Base-by-base conservation (phyloP, 352 stramenopile species). In the Phytophthora pluvialis region DNA sequence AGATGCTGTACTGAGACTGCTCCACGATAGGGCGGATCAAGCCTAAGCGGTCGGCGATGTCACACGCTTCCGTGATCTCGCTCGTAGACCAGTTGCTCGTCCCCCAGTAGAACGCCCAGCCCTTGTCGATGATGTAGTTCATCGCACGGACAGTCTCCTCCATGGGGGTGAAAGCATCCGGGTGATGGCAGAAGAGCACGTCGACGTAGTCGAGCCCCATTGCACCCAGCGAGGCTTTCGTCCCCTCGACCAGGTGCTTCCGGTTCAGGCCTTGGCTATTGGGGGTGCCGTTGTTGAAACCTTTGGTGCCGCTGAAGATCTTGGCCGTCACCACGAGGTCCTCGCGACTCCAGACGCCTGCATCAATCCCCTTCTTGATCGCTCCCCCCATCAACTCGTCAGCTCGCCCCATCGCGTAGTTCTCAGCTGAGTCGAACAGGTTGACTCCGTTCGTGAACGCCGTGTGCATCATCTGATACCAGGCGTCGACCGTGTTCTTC, bases 61-160 rank as follows among this genome's bases (percentile, higher is more conserved):
- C 68, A 36, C 73, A 80, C 13, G 82, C 83, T 44, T 90, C 75
- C 16, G 75, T 82, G 42, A 93, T 85, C 50, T 91, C 75, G 15
- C 28, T 16, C 2, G 45, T 12, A 5, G n/a, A n/a, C 45, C 45
- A 39, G 7, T 15, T 6, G 28, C 45, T 52, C 2, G 52, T 60
- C 16, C 52, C 39, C 52, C 52, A 60, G 52, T 60, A 60, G 29
- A 60, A 58, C 16, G 45, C 57, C 45, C 56, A 63, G 12, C 44
- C 45, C 15, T 57, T 35, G 5, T 64, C 13, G 13, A 64, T 64
- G 1, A 51, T 36, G 36, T 43, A 64, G 35, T 64, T 57, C 38
- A 64, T 64, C 12, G 46, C 56, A 0, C 45, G 35, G 4, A 64
- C 56, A 3, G 45, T 64, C 29, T 64, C 46, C 72, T 10, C 21